Conservation (phyloP, 495 filamentous ascomycete species). For the Penicillium robsamsonii region DNA sequence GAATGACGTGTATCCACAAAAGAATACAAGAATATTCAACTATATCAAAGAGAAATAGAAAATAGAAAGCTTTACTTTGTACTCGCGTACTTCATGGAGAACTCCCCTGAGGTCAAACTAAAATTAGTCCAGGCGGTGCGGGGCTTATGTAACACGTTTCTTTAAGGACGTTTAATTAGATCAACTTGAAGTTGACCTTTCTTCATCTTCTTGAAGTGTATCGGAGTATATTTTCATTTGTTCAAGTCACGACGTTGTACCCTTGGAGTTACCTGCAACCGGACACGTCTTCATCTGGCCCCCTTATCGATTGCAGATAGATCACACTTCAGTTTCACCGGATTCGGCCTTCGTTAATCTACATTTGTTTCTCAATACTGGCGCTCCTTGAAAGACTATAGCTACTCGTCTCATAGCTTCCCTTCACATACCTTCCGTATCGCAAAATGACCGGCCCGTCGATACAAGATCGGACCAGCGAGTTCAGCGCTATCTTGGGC, state of each 20-base stretch:
- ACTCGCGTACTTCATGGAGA: no score
- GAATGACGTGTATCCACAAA: constrained; percentile 25
- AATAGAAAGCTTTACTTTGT: no score
- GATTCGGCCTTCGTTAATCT: neutral
- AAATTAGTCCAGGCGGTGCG: constrained; percentile 21
- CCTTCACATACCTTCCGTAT: neutral
- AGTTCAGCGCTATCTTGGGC: constrained; percentile 86
- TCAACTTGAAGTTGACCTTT: neutral
- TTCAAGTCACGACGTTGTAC: neutral
- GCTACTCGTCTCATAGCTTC: neutral
- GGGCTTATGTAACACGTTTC: constrained; percentile 20
- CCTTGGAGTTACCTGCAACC: constrained; percentile 17
- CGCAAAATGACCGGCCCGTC: constrained; percentile 59
- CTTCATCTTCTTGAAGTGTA: neutral
- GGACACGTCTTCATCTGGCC: constrained; percentile 28
- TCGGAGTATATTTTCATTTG: neutral
- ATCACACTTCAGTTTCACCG: constrained; percentile 5
- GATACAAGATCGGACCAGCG: constrained; percentile 93
- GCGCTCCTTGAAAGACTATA: constrained; percentile 8
- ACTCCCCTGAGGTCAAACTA: constrained; percentile 12
- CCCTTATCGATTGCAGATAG: constrained; percentile 26
- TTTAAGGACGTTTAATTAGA: neutral
- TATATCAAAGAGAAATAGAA: neutral
- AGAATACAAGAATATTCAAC: neutral
- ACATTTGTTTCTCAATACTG: constrained; percentile 1